Evolutionary conservation across 331 rosid species (phyloP), one percentile per base, ranked within the genome.

Genomic region (Pyrus hybrid): DNA sequence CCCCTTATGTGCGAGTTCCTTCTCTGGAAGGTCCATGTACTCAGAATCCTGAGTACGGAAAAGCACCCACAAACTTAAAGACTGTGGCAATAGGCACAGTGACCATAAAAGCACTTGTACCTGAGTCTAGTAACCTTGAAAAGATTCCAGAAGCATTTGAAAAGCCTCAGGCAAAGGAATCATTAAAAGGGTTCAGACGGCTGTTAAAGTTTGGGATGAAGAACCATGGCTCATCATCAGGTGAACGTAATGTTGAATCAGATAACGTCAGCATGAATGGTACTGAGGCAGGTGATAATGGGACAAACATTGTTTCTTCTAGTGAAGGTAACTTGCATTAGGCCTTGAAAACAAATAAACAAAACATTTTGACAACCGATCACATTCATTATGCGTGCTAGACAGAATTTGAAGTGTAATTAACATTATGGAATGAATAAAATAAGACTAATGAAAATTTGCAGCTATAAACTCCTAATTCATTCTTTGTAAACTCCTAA

Each of bases 131-230:
- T 70, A 80, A 85, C 67, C 91, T 90, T 47, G 97, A 88, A 75
- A 90, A 86, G 88, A 92, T 89, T 79, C 96, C 99, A n/a, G 98
- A 91, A 85, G 69, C 87, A 63, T 21, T 68, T 71, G 99, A 90
- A 90, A 92, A 82, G 84, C 85, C 89, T 78, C 96, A 80, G 74
- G 86, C 68, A 76, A 92, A 89, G 81, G 95, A 95, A 79, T 84
- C 95, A 13, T 70, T 96, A 9, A 92, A 89, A 84, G 99, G 99
- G 68, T 81, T 95, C 64, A 77, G 80, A 80, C 85, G 91, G 58
- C 83, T 95, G 69, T 77, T 92, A 72, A 95, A 86, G 88, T 92
- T 95, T 77, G 99, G 97, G 29, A 92, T 85, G 79, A 95, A 95
- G 89, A 90, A 87, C 87, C 87, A 91, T 32, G 79, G 91, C 87